Base-by-base conservation (phyloP, 129 eudicot species). In the Lactuca sativa region DNA sequence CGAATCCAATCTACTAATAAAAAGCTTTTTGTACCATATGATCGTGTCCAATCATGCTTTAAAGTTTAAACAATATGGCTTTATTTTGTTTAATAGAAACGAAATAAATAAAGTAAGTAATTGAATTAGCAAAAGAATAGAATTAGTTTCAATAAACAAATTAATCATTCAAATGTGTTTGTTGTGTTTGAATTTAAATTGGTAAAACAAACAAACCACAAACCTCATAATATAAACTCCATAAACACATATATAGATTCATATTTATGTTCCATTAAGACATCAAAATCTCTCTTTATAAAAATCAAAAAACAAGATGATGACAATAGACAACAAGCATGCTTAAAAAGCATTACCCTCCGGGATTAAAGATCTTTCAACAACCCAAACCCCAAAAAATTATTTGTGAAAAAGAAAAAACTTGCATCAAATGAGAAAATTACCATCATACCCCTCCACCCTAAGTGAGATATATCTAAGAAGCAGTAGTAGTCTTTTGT, bases 361-460 rank as follows among this genome's bases (percentile, higher is more conserved):
- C 69, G 61, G 55, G 66, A 67, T 79, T 47, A 49, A 37, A 52
- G 43, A 54, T 73, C 73, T 66, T 67, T 66, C 49, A 77, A 67
- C 71, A 86, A 80, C 86, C 79, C 65, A 77, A 77, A 78, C 82
- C 82, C 81, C 82, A 83, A 74, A 81, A 54, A 74, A 75, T 83
- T 86, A 86, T 86, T 83, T 74, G 77, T 54, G 59, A 70, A 59
- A 6, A 51, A 4, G 33, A 49, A 67, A 76, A 51, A 25, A 25
- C 30, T 60, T 70, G 65, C 73, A 73, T 60, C 59, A 63, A 61
- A 61, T 68, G 9, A 37, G 9, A 37, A 62, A 31, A 11, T 47
- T 57, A 11, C 55, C 63, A 65, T 34, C n/a, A 59, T 56, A 16
- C 52, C 61, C 59, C 17, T 9, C 31, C 64, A 58, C 56, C 51